These are phyloP conservation scores for Nymphaea colorata DNA, from an alignment of 164 flowering plant species.

Conservation along the genomic window DNA sequence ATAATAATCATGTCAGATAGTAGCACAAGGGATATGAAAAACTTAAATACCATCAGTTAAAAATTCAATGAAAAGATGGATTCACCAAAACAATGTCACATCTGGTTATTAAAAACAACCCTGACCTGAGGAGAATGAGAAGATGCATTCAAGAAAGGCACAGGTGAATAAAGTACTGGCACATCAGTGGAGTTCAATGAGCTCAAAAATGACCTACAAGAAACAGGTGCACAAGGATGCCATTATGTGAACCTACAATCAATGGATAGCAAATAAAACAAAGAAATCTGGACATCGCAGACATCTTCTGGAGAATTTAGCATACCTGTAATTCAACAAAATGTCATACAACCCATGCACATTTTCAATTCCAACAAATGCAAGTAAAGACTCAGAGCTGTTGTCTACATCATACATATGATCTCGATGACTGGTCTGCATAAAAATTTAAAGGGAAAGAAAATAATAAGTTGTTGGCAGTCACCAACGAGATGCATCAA, in stretches of 20 bases:
- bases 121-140: conserved; percentile 73
- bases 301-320: background rate
- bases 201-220: conserved; percentile 50
- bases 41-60: background rate
- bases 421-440: conserved; percentile 52
- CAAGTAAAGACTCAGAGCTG: conserved; percentile 67
- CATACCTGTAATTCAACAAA: conserved; percentile 79
- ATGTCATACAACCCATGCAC: conserved; percentile 80
- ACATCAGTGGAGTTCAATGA: conserved; percentile 61
- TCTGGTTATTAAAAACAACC: background rate
- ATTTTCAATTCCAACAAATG: conserved; percentile 48
- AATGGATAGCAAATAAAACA: background rate
- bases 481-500: background rate
- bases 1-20: background rate
- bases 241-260: background rate
- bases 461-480: background rate
- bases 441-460: background rate
- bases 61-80: background rate
- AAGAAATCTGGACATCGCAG: background rate
- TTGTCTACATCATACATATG: conserved; percentile 58
- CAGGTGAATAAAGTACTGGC: conserved; percentile 70
- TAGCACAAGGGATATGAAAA: background rate
- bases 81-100: too few species aligned
- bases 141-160: conserved; percentile 80
- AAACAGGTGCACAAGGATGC: background rate